Evolutionary conservation across 202 grass and related monocot genomes (phyloP).

Genomic region (Zoysia matrella): DNA sequence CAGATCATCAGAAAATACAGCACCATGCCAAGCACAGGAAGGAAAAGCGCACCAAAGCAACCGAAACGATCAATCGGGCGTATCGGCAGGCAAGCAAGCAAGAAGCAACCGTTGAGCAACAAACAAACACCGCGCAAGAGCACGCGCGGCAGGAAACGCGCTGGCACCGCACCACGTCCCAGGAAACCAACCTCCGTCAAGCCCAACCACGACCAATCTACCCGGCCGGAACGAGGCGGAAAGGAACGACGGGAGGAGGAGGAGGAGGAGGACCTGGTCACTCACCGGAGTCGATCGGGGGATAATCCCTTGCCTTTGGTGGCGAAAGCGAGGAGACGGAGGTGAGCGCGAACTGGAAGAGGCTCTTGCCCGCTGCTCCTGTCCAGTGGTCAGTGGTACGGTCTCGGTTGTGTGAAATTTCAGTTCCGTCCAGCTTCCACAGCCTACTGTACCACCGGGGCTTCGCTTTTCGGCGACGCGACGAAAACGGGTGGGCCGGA

Average conservation of each 20-base stretch:
- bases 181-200: not conserved
- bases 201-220: not conserved
- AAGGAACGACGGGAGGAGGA: not conserved
- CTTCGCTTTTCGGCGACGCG: slow-evolving; percentile 39
- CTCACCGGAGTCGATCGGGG: slow-evolving; percentile 46
- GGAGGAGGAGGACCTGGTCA: not conserved
- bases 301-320: not conserved
- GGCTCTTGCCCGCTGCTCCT: slow-evolving; percentile 22
- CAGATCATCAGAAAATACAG: slow-evolving; percentile 4
- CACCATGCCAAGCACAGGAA: not conserved
- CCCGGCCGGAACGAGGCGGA: not conserved
- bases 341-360: slow-evolving; percentile 11
- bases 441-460: no score
- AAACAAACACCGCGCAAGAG: not conserved
- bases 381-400: not conserved
- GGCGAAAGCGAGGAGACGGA: slow-evolving; percentile 9
- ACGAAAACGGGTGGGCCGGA: slow-evolving; percentile 7
- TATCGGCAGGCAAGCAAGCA: not conserved
- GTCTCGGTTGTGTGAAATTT: slow-evolving; percentile 18
- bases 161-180: not conserved
- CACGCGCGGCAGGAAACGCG: slow-evolving; percentile 13
- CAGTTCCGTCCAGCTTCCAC: not conserved
- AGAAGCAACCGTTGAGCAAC: not conserved
- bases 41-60: not conserved
- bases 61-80: not conserved